Evolutionary conservation across 2,329 filamentous ascomycete genomes (phyloP).

Genomic region (Trichoderma asperellum): DNA sequence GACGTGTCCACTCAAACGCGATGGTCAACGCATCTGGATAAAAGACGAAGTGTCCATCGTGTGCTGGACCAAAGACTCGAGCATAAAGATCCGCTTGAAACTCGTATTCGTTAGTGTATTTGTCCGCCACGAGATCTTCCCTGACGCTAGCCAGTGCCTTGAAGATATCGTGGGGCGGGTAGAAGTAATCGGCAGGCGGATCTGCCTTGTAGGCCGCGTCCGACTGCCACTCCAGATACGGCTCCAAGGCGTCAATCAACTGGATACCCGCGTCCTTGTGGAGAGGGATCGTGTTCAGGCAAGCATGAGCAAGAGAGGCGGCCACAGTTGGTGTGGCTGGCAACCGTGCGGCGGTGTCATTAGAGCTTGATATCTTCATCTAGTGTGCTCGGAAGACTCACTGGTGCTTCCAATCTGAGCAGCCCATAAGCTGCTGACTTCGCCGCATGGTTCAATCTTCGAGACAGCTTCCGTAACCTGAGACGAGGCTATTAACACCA

Average conservation of each 20-base stretch:
- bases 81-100: constrained; percentile 59
- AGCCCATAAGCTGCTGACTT: background rate
- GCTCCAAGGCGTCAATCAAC: constrained; percentile 45
- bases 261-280: constrained; percentile 41
- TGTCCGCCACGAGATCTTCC: constrained; percentile 45
- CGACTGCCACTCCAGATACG: constrained; percentile 54
- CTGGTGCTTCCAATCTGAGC: background rate
- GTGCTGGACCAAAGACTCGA: constrained; percentile 53
- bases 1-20: constrained; percentile 29
- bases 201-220: constrained; percentile 53
- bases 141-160: constrained; percentile 51
- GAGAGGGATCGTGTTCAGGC: constrained; percentile 47
- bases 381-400: background rate
- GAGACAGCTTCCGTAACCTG: background rate
- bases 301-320: constrained; percentile 44
- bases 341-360: background rate
- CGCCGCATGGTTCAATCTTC: constrained; percentile 35
- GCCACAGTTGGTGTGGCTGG: constrained; percentile 39
- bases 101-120: constrained; percentile 57
- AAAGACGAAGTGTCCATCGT: constrained; percentile 65
- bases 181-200: constrained; percentile 55
- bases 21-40: constrained; percentile 30
- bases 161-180: constrained; percentile 54
- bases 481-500: background rate
- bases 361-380: background rate